phyloP scores from a whole-genome alignment of 768 basidiomycete genomes.

The Holtermanniella nyarrowii region DNA sequence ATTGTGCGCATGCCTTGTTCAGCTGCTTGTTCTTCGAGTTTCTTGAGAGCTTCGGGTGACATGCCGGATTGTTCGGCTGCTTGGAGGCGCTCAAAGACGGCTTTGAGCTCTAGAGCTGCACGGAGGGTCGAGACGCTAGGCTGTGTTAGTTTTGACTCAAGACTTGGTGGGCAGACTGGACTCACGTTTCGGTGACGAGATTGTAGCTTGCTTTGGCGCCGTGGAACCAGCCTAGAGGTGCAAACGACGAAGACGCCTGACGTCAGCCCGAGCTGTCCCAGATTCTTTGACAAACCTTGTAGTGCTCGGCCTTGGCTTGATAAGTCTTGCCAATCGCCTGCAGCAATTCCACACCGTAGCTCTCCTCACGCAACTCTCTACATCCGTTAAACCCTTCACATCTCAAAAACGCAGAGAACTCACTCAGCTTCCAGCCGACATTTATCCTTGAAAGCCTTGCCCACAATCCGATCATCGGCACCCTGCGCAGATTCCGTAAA shows the following conservation, averaged over 20 bases:
- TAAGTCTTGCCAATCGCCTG: constrained; percentile 40
- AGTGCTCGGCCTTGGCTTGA: constrained; percentile 33
- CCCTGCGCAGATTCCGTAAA: constrained; percentile 38
- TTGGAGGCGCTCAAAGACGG: constrained; percentile 41
- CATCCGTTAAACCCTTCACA: not conserved
- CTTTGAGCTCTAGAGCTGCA: constrained; percentile 40
- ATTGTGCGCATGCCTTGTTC: constrained; percentile 40
- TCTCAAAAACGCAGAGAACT: not conserved
- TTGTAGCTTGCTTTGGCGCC: constrained; percentile 39
- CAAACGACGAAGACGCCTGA: constrained; percentile 37
- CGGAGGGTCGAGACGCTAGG: constrained; percentile 37
- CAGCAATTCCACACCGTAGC: constrained; percentile 40
- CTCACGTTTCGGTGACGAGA: constrained; percentile 37
- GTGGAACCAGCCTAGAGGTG: constrained; percentile 41
- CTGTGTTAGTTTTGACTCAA: constrained; percentile 5
- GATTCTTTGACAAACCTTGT: constrained; percentile 7
- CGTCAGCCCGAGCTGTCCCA: not conserved
- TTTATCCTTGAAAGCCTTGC: constrained; percentile 38
- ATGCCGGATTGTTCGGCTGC: constrained; percentile 39
- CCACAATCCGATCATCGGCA: constrained; percentile 31
- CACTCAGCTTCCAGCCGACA: constrained; percentile 38
- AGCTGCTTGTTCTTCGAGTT: constrained; percentile 41
- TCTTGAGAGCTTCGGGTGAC: constrained; percentile 35
- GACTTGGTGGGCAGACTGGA: not conserved
- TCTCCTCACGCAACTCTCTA: constrained; percentile 39